Conservation (phyloP, 2,329 filamentous ascomycete species). For the Metarhizium robertsii region DNA sequence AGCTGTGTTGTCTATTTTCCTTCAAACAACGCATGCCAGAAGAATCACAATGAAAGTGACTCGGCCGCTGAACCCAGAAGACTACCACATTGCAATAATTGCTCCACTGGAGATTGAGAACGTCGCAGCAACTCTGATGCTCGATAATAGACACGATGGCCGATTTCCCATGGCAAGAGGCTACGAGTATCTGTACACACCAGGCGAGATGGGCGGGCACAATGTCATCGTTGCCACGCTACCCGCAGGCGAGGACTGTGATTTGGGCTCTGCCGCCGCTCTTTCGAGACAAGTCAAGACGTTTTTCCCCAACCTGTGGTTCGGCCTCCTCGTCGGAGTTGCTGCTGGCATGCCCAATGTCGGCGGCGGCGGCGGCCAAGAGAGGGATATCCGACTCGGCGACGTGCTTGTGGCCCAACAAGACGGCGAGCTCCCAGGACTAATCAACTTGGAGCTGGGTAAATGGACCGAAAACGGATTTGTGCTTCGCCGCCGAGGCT, state of each 20-base stretch:
- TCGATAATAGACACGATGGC: slow-evolving; percentile 20
- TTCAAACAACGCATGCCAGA: too few species aligned
- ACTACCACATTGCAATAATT: neutral
- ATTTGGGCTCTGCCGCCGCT: slow-evolving; percentile 22
- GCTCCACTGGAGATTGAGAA: slow-evolving; percentile 26
- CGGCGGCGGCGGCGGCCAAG: slow-evolving; percentile 5
- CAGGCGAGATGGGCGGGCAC: slow-evolving; percentile 23
- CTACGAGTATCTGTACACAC: slow-evolving; percentile 23
- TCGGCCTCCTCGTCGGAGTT: slow-evolving; percentile 28
- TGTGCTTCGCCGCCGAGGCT: neutral
- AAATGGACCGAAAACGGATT: slow-evolving; percentile 12
- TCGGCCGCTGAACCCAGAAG: neutral
- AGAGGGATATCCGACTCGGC: slow-evolving; percentile 23
- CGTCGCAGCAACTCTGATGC: slow-evolving; percentile 19
- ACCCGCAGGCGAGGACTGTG: slow-evolving; percentile 23
- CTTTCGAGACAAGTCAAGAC: slow-evolving; percentile 24
- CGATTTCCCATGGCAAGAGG: slow-evolving; percentile 20
- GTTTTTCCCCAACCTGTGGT: slow-evolving; percentile 27
- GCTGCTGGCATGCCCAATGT: slow-evolving; percentile 25
- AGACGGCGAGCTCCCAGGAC: slow-evolving; percentile 11
- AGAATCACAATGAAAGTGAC: slow-evolving; percentile 12
- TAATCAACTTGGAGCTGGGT: slow-evolving; percentile 20
- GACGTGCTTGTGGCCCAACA: slow-evolving; percentile 22
- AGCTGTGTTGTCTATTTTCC: too few species aligned
- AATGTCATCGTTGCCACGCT: slow-evolving; percentile 27